phyloP scores from a whole-genome alignment of 768 basidiomycete species.

The Macrocybe gigantea region DNA sequence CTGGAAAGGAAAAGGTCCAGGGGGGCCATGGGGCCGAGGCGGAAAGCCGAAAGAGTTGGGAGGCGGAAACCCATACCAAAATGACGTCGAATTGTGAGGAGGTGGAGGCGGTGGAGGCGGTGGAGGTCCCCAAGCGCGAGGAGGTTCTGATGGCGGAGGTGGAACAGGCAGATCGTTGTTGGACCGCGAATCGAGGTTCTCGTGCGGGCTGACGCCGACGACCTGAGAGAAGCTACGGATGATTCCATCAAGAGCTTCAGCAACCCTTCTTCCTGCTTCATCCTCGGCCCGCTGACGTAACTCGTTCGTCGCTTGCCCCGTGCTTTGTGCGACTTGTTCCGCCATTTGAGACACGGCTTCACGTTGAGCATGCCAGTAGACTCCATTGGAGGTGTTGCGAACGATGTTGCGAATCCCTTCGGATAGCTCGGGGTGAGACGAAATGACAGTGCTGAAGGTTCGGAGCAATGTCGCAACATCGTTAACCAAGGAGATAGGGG shows the following conservation, averaged over 20 bases:
- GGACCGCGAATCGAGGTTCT: neutral
- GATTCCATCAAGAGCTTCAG: slow-evolving; percentile 56
- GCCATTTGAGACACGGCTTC: slow-evolving; percentile 54
- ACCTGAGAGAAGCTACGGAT: slow-evolving; percentile 45
- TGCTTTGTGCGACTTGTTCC: slow-evolving; percentile 43
- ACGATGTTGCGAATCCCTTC: slow-evolving; percentile 62
- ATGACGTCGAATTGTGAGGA: slow-evolving; percentile 9
- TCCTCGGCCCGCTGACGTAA: slow-evolving; percentile 48
- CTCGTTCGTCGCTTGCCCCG: slow-evolving; percentile 36
- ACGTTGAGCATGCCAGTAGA: slow-evolving; percentile 66
- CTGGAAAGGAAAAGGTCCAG: neutral
- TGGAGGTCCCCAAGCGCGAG: neutral
- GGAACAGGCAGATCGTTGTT: slow-evolving; percentile 1
- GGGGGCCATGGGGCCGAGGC: neutral
- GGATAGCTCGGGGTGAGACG: slow-evolving; percentile 66
- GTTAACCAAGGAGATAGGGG: slow-evolving; percentile 44
- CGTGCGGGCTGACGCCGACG: slow-evolving; percentile 1
- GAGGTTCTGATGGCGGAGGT: neutral
- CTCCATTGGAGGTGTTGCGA: slow-evolving; percentile 54
- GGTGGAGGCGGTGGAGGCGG: neutral
- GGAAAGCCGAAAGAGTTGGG: neutral
- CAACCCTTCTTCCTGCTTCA: slow-evolving; percentile 58
- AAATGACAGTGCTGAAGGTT: slow-evolving; percentile 47
- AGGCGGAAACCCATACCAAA: slow-evolving; percentile 10
- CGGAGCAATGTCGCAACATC: slow-evolving; percentile 62